Evolutionary conservation across 441 rosid species (phyloP).

Genomic region (Jatropha multifida): DNA sequence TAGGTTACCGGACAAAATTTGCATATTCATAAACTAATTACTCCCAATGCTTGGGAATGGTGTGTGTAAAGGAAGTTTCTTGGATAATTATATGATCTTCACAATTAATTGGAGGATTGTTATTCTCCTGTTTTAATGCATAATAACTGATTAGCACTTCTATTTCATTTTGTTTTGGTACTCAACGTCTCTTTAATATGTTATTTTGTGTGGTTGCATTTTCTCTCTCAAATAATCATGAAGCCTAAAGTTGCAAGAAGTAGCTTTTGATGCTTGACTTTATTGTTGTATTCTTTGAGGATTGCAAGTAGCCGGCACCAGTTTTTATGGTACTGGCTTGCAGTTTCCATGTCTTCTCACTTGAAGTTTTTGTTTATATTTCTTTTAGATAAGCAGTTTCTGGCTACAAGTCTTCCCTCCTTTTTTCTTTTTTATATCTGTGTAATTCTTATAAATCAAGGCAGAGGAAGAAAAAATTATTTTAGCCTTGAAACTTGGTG

Average conservation of each 20-base stretch:
- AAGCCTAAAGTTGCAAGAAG: background rate
- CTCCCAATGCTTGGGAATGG: constrained; percentile 13
- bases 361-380: background rate
- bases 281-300: background rate
- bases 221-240: background rate
- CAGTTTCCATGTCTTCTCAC: background rate
- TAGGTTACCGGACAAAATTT: background rate
- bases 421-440: background rate
- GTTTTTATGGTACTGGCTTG: background rate
- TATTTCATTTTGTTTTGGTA: background rate
- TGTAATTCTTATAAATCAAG: background rate
- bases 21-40: constrained; percentile 10
- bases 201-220: background rate
- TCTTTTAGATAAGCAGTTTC: background rate
- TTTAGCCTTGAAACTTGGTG: background rate
- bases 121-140: constrained; percentile 1
- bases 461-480: constrained; percentile 2
- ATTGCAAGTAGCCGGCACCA: background rate
- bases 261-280: background rate
- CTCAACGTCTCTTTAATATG: background rate
- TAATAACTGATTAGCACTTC: background rate
- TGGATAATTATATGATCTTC: background rate
- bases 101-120: background rate
- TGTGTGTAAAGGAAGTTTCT: background rate
- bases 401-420: background rate